phyloP scores from a whole-genome alignment of 345 rosid genomes.

The Dipteronia sinensis region DNA sequence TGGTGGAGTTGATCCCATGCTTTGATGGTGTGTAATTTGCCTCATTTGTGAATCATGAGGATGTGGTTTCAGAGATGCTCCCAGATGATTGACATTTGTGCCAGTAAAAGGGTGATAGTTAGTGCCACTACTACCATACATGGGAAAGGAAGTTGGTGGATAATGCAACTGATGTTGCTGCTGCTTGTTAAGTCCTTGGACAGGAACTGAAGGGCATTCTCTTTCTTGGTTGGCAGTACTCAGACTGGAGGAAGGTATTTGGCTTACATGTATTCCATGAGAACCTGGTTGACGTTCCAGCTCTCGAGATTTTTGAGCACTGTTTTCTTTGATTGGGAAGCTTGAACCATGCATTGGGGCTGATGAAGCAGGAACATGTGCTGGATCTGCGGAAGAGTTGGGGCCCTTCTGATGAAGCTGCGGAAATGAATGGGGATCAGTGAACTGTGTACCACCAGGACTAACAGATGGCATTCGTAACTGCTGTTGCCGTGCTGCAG shows the following conservation, averaged over 20 bases:
- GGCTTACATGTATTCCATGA: conserved; percentile 53
- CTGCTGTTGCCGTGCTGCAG: conserved; percentile 47
- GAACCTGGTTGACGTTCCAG: conserved; percentile 50
- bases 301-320: conserved; percentile 48
- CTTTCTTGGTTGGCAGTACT: conserved; percentile 47
- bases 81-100: conserved; percentile 48
- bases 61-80: conserved; percentile 61
- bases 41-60: conserved; percentile 73
- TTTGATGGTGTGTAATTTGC: conserved; percentile 58
- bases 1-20: conserved; percentile 50
- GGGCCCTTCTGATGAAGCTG: conserved; percentile 39
- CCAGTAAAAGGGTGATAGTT: conserved; percentile 62
- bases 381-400: conserved; percentile 35
- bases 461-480: conserved; percentile 46
- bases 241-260: conserved; percentile 48
- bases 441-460: conserved; percentile 37
- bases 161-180: conserved; percentile 75
- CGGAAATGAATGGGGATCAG: conserved; percentile 40
- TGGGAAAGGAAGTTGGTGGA: conserved; percentile 61
- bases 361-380: conserved; percentile 35
- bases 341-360: conserved; percentile 43
- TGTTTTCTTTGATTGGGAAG: conserved; percentile 42
- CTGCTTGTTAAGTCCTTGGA: conserved; percentile 63
- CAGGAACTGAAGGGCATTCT: conserved; percentile 48
- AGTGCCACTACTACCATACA: conserved; percentile 55